These are phyloP conservation scores for Sporisorium scitamineum DNA, from an alignment of 1,284 basidiomycete species.

Conservation along the genomic window DNA sequence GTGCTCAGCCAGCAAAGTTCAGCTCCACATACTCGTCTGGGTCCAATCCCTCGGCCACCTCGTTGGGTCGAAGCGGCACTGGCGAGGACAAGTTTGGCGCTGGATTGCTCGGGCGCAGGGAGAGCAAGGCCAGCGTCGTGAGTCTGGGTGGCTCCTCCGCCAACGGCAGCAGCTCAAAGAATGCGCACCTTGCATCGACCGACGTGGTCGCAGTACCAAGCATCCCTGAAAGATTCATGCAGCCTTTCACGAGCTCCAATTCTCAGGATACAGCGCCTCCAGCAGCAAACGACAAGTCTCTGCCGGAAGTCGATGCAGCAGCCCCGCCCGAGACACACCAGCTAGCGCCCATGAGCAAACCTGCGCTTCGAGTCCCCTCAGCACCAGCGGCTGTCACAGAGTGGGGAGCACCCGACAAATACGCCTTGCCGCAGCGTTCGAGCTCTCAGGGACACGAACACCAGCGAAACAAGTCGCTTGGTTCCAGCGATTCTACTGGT, in stretches of 20 bases:
- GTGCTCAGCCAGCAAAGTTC: constrained; percentile 4
- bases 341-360: constrained; percentile 15
- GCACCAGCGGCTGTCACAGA: constrained; percentile 36
- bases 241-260: constrained; percentile 17
- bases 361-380: constrained; percentile 31
- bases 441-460: constrained; percentile 43
- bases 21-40: constrained; percentile 22
- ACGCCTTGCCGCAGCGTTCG: constrained; percentile 39
- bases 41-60: constrained; percentile 31
- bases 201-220: constrained; percentile 33
- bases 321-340: constrained; percentile 3
- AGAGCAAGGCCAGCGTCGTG: constrained; percentile 27
- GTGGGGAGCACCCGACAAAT: constrained; percentile 10
- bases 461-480: constrained; percentile 29
- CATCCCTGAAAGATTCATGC: constrained; percentile 41
- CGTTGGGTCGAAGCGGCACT: constrained; percentile 16
- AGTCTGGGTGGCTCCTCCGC: constrained; percentile 25
- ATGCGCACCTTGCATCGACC: constrained; percentile 19
- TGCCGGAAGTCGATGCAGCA: not conserved
- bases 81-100: constrained; percentile 3
- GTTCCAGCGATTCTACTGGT: constrained; percentile 25
- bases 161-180: constrained; percentile 22
- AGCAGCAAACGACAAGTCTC: not conserved
- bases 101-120: constrained; percentile 15
- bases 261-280: not conserved